phyloP scores from a whole-genome alignment of 148 eudicot species.

The Chenopodium berlandieri region DNA sequence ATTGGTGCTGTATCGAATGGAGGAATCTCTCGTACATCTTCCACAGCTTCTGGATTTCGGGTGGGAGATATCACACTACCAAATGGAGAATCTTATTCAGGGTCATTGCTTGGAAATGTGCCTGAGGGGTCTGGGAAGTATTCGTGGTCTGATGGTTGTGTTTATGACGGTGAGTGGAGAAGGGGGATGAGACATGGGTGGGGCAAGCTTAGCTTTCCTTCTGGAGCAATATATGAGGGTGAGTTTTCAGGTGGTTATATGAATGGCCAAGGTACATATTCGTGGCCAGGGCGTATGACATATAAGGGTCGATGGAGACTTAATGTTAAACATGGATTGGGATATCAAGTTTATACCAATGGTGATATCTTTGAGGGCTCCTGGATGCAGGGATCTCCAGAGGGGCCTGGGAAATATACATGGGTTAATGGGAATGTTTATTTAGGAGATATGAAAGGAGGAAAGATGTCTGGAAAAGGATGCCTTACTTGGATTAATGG shows the following conservation, averaged over 20 bases:
- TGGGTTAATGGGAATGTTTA: slow-evolving; percentile 85
- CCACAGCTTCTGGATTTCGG: slow-evolving; percentile 49
- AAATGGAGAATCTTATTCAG: slow-evolving; percentile 74
- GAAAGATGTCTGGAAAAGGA: slow-evolving; percentile 89
- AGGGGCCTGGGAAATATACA: slow-evolving; percentile 91
- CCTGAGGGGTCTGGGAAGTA: slow-evolving; percentile 92
- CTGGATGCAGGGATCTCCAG: slow-evolving; percentile 88
- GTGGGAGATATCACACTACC: slow-evolving; percentile 54
- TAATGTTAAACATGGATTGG: slow-evolving; percentile 90
- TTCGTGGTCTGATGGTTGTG: slow-evolving; percentile 77
- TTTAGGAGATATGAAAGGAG: slow-evolving; percentile 89
- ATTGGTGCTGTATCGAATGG: slow-evolving; percentile 34
- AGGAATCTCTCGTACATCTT: slow-evolving; percentile 47
- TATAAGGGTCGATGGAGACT: slow-evolving; percentile 88
- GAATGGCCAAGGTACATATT: slow-evolving; percentile 74
- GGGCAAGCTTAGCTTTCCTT: slow-evolving; percentile 76
- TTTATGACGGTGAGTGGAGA: slow-evolving; percentile 89
- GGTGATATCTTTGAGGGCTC: slow-evolving; percentile 92
- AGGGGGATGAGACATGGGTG: slow-evolving; percentile 84
- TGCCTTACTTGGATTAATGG: slow-evolving; percentile 85
- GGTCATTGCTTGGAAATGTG: slow-evolving; percentile 61
- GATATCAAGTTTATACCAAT: slow-evolving; percentile 70
- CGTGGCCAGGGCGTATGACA: slow-evolving; percentile 48
- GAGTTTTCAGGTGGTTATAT: slow-evolving; percentile 94
- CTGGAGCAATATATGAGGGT: slow-evolving; percentile 85